These are phyloP conservation scores for Rhynchosporium agropyri DNA, from an alignment of 2,329 filamentous ascomycete genomes.

Conservation along the genomic window DNA sequence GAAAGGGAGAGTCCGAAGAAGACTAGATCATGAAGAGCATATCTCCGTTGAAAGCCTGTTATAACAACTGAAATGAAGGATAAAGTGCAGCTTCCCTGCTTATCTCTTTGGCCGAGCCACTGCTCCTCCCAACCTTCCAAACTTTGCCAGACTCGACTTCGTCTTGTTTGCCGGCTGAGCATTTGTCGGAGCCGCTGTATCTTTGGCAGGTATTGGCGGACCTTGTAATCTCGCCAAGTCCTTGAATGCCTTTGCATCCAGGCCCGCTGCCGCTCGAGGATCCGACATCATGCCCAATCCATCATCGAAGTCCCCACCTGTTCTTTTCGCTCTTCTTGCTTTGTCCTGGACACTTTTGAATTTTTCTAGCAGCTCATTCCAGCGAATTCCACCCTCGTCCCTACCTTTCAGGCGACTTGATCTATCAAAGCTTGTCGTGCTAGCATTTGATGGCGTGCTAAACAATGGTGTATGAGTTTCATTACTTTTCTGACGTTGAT, in stretches of 20 bases:
- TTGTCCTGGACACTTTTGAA: slow-evolving; percentile 90
- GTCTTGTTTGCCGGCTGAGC: slow-evolving; percentile 54
- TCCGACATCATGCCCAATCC: slow-evolving; percentile 54
- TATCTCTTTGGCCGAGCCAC: slow-evolving; percentile 56
- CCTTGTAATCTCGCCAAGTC: slow-evolving; percentile 42
- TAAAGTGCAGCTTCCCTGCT: slow-evolving; percentile 30
- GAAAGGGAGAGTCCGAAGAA: slow-evolving; percentile 59
- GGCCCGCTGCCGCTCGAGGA: slow-evolving; percentile 39
- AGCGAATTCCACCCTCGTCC: slow-evolving; percentile 83
- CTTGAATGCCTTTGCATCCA: slow-evolving; percentile 43
- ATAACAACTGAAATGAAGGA: slow-evolving; percentile 10
- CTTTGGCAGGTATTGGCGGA: slow-evolving; percentile 54
- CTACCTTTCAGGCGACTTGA: slow-evolving; percentile 77
- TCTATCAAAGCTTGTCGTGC: slow-evolving; percentile 65
- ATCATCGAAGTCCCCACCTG: slow-evolving; percentile 50
- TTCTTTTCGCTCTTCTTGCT: slow-evolving; percentile 70
- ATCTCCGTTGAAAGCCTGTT: slow-evolving; percentile 20
- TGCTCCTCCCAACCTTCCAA: slow-evolving; percentile 72
- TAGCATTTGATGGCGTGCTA: slow-evolving; percentile 52
- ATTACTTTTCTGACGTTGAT: slow-evolving; percentile 40
- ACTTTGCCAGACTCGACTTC: slow-evolving; percentile 66
- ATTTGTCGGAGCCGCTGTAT: slow-evolving; percentile 48
- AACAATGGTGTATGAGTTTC: slow-evolving; percentile 42
- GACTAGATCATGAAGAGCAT: slow-evolving; percentile 37
- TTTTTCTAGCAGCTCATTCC: slow-evolving; percentile 91